phyloP scores from a whole-genome alignment of 257 asterid genomes.

The Apocynum venetum region DNA sequence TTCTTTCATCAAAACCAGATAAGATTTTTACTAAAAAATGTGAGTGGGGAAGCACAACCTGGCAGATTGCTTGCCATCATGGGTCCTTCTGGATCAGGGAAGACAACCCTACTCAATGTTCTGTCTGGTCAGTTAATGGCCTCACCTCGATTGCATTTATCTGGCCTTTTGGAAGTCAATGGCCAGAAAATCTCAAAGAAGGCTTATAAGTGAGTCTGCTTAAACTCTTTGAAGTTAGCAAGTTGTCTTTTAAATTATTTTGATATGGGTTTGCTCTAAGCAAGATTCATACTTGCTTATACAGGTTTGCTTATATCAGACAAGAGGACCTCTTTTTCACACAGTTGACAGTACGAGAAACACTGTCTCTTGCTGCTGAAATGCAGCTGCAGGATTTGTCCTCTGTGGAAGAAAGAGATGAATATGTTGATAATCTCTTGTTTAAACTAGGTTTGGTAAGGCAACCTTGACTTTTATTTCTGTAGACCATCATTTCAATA shows the following conservation, averaged over 20 bases:
- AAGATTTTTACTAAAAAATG: slow-evolving; percentile 70
- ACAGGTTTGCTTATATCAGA: slow-evolving; percentile 84
- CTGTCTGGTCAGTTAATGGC: slow-evolving; percentile 82
- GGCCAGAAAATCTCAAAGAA: slow-evolving; percentile 63
- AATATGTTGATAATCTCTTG: slow-evolving; percentile 68
- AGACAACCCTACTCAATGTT: slow-evolving; percentile 90
- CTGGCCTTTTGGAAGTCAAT: slow-evolving; percentile 89
- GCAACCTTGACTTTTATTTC: slow-evolving; percentile 14
- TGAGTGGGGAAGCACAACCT: slow-evolving; percentile 88
- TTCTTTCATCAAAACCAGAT: slow-evolving; percentile 40
- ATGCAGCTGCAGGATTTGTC: slow-evolving; percentile 79
- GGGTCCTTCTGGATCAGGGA: slow-evolving; percentile 99
- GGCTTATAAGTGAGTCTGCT: slow-evolving; percentile 50
- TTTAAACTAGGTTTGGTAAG: slow-evolving; percentile 85
- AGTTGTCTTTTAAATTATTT: not conserved
- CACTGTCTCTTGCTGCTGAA: slow-evolving; percentile 89
- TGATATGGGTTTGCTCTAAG: slow-evolving; percentile 5
- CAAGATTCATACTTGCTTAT: slow-evolving; percentile 11
- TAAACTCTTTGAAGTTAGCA: slow-evolving; percentile 9
- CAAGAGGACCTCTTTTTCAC: slow-evolving; percentile 98
- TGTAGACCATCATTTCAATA: slow-evolving; percentile 5
- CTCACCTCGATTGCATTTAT: slow-evolving; percentile 69
- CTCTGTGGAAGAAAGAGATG: slow-evolving; percentile 72
- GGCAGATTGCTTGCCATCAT: slow-evolving; percentile 90
- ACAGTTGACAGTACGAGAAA: slow-evolving; percentile 96